Evolutionary conservation across 2,329 filamentous ascomycete species (phyloP).

Genomic region (Exophiala aquamarina): DNA sequence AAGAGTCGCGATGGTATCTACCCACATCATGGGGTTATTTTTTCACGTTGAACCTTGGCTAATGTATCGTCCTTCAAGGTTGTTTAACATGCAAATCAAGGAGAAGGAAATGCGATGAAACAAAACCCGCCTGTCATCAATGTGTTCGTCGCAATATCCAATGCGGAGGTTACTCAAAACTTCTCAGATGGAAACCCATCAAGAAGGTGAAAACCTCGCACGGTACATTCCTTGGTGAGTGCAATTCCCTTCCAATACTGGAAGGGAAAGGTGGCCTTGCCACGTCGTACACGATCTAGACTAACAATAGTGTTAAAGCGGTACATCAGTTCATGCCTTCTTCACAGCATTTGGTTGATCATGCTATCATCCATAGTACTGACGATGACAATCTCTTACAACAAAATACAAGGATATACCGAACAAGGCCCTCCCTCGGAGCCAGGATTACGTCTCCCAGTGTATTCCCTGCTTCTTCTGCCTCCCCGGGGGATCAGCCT

Average conservation of each 20-base stretch:
- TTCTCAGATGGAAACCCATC: slow-evolving; percentile 3
- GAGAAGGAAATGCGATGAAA: slow-evolving; percentile 10
- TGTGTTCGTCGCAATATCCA: slow-evolving; percentile 1
- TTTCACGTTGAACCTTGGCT: not conserved
- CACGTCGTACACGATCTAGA: not conserved
- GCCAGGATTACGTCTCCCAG: too few species aligned
- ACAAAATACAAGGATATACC: too few species aligned
- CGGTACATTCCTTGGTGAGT: not conserved
- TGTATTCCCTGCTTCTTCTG: too few species aligned
- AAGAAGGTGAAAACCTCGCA: not conserved
- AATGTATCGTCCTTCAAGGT: not conserved
- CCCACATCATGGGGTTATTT: not conserved
- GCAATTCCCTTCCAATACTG: too few species aligned
- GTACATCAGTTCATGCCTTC: not conserved
- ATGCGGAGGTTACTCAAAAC: slow-evolving; percentile 4
- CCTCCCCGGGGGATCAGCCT: not conserved
- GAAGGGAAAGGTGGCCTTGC: too few species aligned
- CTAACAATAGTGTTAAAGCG: not conserved
- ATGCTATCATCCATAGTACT: too few species aligned
- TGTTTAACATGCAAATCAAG: slow-evolving; percentile 4
- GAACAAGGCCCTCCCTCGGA: too few species aligned
- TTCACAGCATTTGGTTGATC: too few species aligned
- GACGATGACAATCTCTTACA: too few species aligned
- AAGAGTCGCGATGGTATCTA: slow-evolving; percentile 5
- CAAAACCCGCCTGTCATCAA: slow-evolving; percentile 4